Evolutionary conservation across 1,284 basidiomycete species (phyloP), one percentile per base, ranked within the genome.

Genomic region (Microbotryomycetes sp.): DNA sequence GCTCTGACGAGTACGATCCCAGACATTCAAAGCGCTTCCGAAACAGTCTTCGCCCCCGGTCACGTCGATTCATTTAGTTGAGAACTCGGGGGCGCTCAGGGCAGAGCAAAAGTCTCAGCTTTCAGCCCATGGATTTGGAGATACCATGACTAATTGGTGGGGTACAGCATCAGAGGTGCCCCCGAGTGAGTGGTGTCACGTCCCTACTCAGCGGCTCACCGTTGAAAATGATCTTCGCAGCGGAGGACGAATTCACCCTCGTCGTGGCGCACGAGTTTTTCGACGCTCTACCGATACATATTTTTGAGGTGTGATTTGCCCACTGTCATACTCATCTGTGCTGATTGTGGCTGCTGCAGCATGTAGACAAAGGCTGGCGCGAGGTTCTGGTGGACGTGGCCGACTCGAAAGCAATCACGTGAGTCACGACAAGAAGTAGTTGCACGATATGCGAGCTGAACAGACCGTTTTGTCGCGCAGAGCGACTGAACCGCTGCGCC

Each of bases 211-310:
- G 35, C 35, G 35, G 28, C 45, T 26, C 27, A 7, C 13, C 18
- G 18, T 45, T 54, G 23, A n/a, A n/a, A n/a, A n/a, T n/a, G n/a
- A 31, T 11, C 23, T 21, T 1, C 7, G 27, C 58, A 53, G 73
- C 78, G 30, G 80, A 82, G 18, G 78, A 66, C 29, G 68, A 65
- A 28, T 97, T 86, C 75, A 96, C 91, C 0, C 85, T 97, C 78
- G 75, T 96, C 23, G 78, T 97, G 6, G 96, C 94, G 0, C 94
- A 98, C 74, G 96, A 98, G 73, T 97, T 98, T 77, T 97, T 99
- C 67, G 96, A 98, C 73, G 94, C 94, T 0, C 79, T 99, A 53
- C 94, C 94, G 0, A 85, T 97, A 53, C 89, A 97, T 74, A 78
- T 94, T 30, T 80, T 98, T 51, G 85, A 96, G 79, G 91, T 90